phyloP scores from a whole-genome alignment of 495 filamentous ascomycete species.

The Cairneyella variabilis region DNA sequence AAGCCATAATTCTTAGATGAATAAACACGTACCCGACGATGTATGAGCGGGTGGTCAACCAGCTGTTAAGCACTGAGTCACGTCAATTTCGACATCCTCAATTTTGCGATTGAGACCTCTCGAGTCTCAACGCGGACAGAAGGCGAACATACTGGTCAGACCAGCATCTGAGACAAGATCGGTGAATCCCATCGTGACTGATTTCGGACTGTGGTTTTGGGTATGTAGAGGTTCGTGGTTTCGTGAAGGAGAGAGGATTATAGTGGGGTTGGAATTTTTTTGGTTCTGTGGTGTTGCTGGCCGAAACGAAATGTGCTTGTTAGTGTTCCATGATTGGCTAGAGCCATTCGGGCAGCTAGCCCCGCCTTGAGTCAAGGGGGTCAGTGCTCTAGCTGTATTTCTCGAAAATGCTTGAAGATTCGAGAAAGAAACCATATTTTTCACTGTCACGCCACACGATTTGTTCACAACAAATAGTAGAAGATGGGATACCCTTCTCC shows the following conservation, averaged over 20 bases:
- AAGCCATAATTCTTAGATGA: conserved; percentile 12
- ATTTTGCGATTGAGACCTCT: conserved; percentile 9
- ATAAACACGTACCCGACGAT: conserved; percentile 74
- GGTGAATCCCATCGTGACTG: conserved; percentile 79
- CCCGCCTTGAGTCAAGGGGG: not conserved
- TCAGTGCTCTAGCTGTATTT: no score
- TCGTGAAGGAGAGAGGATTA: conserved; percentile 12
- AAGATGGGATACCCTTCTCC: no score
- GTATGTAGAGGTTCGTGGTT: conserved; percentile 1
- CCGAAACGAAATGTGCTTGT: not conserved
- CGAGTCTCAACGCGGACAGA: conserved; percentile 19
- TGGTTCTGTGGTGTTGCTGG: not conserved
- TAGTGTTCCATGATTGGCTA: not conserved
- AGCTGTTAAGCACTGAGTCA: conserved; percentile 82
- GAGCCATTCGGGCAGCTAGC: not conserved
- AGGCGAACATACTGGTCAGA: conserved; percentile 62
- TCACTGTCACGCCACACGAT: not conserved
- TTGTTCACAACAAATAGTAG: not conserved
- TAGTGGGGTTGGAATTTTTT: conserved; percentile 14
- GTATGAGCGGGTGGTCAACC: conserved; percentile 87
- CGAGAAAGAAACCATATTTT: not conserved
- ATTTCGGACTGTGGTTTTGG: conserved; percentile 1
- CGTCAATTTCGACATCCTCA: conserved; percentile 35
- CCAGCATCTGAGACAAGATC: conserved; percentile 88
- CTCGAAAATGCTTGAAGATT: not conserved